Base-by-base conservation (phyloP, 345 rosid genomes). In the Pseudoturritis turrita region DNA sequence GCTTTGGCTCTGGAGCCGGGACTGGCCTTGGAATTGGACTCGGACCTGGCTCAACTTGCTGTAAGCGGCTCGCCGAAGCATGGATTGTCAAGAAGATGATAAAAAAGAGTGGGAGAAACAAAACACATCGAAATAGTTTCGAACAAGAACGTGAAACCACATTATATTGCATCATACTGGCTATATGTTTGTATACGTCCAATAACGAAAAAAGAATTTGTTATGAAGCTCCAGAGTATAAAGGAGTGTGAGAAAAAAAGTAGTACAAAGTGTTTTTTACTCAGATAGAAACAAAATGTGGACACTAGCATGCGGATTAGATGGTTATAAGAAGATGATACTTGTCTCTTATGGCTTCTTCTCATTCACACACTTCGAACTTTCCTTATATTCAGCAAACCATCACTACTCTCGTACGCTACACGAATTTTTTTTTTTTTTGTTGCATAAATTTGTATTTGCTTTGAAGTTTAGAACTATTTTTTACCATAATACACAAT, bases 241-340 rank as follows among this genome's bases (percentile, higher is more conserved):
- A 57, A 58, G 65, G 47, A 19, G 15, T 56, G 21, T 4, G 28
- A 36, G 31, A 71, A 9, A 56, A n/a, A 10, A 49, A 58, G 18
- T 55, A 47, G 47, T 39, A 12, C 10, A 23, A 56, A 17, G 33
- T 12, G 22, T 36, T 11, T 23, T n/a, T 31, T 7, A 44, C 25
- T 56, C 9, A 14, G 41, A 55, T 0, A 13, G 45, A 18, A n/a
- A 25, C 7, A 41, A 43, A 29, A 14, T 8, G 19, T 21, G 45
- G 67, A 57, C 12, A 25, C 19, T 29, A 50, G 68, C 73, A 67
- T 74, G 78, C 47, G 26, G 23, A 67, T 74, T 74, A 59, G 22
- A 59, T 74, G 73, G 62, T 31, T 67, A 23, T 6, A 19, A 19
- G 55, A 74, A 17, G 49, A 51, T 31, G 62, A 31, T 39, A 25